Percentiles rank a stretch among this genome's conserved stretches.
Evolutionary conservation across 208 protist species (phyloP).

Genomic region (Angomonas deanei): DNA sequence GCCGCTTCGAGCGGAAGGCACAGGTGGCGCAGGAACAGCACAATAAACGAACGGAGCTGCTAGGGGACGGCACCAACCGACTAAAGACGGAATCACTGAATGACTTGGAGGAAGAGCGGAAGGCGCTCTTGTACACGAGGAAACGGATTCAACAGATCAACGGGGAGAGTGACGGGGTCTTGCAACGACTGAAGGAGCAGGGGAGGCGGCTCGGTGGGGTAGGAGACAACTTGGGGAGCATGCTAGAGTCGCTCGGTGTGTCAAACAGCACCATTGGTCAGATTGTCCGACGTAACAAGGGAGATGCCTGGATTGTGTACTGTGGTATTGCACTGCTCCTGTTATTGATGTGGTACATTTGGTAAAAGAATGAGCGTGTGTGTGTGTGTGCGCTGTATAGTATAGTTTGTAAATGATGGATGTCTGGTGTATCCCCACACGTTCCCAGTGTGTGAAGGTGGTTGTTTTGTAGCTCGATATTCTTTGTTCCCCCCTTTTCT

Average conservation of each 20-base stretch:
- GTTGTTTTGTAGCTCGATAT: background rate
- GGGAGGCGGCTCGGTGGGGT: slow-evolving; percentile 48
- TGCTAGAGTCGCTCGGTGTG: slow-evolving; percentile 75
- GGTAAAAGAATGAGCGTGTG: slow-evolving; percentile 9
- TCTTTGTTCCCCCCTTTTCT: slow-evolving; percentile 12
- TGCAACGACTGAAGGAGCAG: slow-evolving; percentile 62
- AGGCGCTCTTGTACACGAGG: slow-evolving; percentile 60
- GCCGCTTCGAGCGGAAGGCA: slow-evolving; percentile 28
- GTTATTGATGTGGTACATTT: slow-evolving; percentile 74
- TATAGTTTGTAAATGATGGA: too few species aligned
- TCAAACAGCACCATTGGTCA: slow-evolving; percentile 74
- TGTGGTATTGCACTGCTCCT: slow-evolving; percentile 49
- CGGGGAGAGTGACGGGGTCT: slow-evolving; percentile 54
- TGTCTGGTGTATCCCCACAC: too few species aligned
- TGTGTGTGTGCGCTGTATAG: background rate
- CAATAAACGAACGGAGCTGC: slow-evolving; percentile 37
- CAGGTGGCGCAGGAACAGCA: slow-evolving; percentile 29
- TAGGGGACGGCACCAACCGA: slow-evolving; percentile 22
- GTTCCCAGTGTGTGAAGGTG: too few species aligned
- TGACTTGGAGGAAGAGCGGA: slow-evolving; percentile 47
- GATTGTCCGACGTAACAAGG: slow-evolving; percentile 74
- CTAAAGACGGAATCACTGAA: slow-evolving; percentile 28
- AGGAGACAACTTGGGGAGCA: slow-evolving; percentile 42
- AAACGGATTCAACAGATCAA: slow-evolving; percentile 62
- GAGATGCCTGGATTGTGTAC: slow-evolving; percentile 81